phyloP scores from a whole-genome alignment of 2,329 filamentous ascomycete genomes.

The Fusarium sp. region DNA sequence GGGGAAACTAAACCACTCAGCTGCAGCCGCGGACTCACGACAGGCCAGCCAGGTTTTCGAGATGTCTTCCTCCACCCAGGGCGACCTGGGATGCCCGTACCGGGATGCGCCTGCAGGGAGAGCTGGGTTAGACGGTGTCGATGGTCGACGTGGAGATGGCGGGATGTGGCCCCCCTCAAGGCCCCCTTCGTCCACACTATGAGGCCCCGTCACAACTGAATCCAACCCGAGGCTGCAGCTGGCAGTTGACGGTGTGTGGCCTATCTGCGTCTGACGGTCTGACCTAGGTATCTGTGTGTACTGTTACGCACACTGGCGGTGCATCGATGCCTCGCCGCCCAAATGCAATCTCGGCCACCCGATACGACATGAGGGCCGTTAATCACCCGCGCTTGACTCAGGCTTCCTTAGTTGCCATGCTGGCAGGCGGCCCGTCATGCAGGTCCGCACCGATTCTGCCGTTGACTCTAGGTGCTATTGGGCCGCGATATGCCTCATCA shows the following conservation, averaged over 20 bases:
- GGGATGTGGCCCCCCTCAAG: conserved; percentile 20
- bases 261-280: conserved; percentile 5
- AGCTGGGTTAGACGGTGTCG: not conserved
- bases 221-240: conserved; percentile 20
- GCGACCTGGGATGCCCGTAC: conserved; percentile 33
- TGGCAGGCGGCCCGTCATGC: conserved; percentile 41
- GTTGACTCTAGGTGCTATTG: conserved; percentile 37
- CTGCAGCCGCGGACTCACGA: conserved; percentile 37
- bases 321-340: conserved; percentile 7
- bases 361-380: conserved; percentile 12
- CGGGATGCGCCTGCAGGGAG: conserved; percentile 34
- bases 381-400: conserved; percentile 24
- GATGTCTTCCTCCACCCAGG: conserved; percentile 24
- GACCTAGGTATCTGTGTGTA: not conserved
- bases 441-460: conserved; percentile 33
- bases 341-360: conserved; percentile 9
- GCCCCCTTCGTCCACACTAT: not conserved
- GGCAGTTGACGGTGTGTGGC: conserved; percentile 14
- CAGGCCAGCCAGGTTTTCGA: conserved; percentile 37
- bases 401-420: conserved; percentile 23
- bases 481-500: conserved; percentile 46
- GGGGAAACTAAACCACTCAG: conserved; percentile 47
- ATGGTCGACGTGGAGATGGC: conserved; percentile 32
- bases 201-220: conserved; percentile 12
- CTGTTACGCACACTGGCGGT: conserved; percentile 3